Conservation (phyloP, 2,329 filamentous ascomycete species). For the Xylaria sp. region DNA sequence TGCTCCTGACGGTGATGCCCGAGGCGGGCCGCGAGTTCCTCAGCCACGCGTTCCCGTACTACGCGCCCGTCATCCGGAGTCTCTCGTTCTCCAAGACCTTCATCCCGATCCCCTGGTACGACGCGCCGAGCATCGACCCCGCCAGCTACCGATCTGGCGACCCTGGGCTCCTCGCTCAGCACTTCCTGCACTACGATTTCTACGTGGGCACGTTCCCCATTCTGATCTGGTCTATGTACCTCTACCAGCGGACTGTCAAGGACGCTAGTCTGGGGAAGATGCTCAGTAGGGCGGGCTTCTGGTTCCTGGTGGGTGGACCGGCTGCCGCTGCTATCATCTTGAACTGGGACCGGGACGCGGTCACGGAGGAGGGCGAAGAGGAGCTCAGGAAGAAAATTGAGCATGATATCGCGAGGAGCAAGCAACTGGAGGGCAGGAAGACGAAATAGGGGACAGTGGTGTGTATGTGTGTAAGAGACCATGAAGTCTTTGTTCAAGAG, state of each 20-base stretch:
- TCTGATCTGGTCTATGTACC: conserved; percentile 47
- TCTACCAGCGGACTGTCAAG: conserved; percentile 43
- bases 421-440: conserved; percentile 23
- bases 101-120: conserved; percentile 39
- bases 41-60: conserved; percentile 37
- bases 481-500: background rate
- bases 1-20: conserved; percentile 42
- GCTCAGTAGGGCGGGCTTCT: conserved; percentile 42
- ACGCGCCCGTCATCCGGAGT: conserved; percentile 39
- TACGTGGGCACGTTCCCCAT: conserved; percentile 44
- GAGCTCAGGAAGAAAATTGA: conserved; percentile 31
- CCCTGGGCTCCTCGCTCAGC: conserved; percentile 38
- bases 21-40: conserved; percentile 38
- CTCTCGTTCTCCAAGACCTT: conserved; percentile 45
- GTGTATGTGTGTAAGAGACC: background rate
- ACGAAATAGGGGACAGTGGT: conserved; percentile 31
- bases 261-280: conserved; percentile 32
- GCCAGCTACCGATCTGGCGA: conserved; percentile 41
- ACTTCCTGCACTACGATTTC: conserved; percentile 49
- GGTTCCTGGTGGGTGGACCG: conserved; percentile 45
- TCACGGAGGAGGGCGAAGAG: conserved; percentile 45
- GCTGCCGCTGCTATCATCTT: conserved; percentile 40
- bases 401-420: conserved; percentile 18
- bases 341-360: conserved; percentile 46
- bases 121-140: conserved; percentile 38